Base-by-base conservation (phyloP, 2,329 filamentous ascomycete genomes). In the Xylogone sp. region DNA sequence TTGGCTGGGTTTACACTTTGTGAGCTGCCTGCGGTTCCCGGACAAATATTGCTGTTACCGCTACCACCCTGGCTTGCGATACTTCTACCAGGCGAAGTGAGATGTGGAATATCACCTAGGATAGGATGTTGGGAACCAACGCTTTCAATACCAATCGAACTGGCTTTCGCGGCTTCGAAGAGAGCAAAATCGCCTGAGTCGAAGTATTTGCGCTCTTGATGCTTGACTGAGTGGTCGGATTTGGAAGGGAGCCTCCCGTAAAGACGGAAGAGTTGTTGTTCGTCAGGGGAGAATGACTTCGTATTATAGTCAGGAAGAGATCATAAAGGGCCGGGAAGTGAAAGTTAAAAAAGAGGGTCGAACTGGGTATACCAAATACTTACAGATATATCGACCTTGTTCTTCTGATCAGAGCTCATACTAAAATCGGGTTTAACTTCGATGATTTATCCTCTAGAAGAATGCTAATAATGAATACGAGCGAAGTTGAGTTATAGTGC, bases 141-240 rank as follows among this genome's bases (percentile, higher is more conserved):
- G 65, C 86, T 86, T 65, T 91, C 94, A 56, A 94, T 88, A 67
- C 93, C 91, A 64, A 92, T 87, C 68, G 92, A 87, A 65, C 91
- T 88, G 69, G 89, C 90, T 76, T 97, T 97, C 72, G 93, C 93
- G 54, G 93, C 92, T 77, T 95, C 95, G 73, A 87, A 92, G 75
- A 95, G 87, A 68, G 90, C 90, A 65, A 95, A 96, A 76, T 96
- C 90, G 65, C 90, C 90, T 57, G 87, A 92, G 76, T 96, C 90
- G 72, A 96, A 96, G 76, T 95, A 96, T 76, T 94, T 97, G 77
- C 93, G 91, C 71, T 97, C 92, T 82, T 96, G 82, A 70, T 96
- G 95, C 79, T 96, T 96, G 78, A 93, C 90, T 65, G 96, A 86
- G 65, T 96, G 82, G 71, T 96, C 92, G 70, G 91, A 95, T 71